Evolutionary conservation across 768 basidiomycete genomes (phyloP).

Genomic region (Exsudoporus frostii): DNA sequence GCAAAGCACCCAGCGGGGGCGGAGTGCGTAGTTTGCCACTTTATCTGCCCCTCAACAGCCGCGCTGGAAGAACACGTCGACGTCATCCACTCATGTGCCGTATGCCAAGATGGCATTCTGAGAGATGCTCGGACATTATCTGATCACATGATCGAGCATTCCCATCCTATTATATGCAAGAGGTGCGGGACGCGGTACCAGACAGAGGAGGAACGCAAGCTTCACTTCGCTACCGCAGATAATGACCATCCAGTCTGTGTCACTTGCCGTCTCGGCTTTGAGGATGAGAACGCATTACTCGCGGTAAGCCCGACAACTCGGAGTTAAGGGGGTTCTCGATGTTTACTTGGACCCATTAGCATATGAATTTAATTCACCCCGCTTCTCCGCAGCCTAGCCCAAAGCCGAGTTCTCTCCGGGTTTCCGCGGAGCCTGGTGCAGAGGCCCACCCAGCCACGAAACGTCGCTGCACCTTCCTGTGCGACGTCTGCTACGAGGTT

Average conservation of each 20-base stretch:
- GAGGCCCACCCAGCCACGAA: background rate
- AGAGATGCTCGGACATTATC: constrained; percentile 24
- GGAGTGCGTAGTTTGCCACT: constrained; percentile 27
- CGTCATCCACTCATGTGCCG: constrained; percentile 21
- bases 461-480: constrained; percentile 10
- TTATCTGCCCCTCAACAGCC: constrained; percentile 18
- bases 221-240: constrained; percentile 38
- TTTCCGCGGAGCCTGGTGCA: constrained; percentile 8
- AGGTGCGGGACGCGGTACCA: constrained; percentile 30
- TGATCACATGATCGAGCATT: constrained; percentile 29
- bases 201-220: constrained; percentile 35
- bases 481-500: constrained; percentile 24
- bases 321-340: background rate
- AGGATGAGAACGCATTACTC: constrained; percentile 29
- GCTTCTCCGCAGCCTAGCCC: constrained; percentile 14
- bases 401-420: constrained; percentile 8
- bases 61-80: constrained; percentile 29
- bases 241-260: constrained; percentile 37
- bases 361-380: constrained; percentile 13
- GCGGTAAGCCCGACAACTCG: constrained; percentile 25
- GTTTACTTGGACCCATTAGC: constrained; percentile 17
- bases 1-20: constrained; percentile 23
- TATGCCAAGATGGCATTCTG: constrained; percentile 31
- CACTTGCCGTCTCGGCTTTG: constrained; percentile 34
- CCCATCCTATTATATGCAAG: constrained; percentile 27